Evolutionary conservation across 345 rosid genomes (phyloP).

Genomic region (Salix caprea): DNA sequence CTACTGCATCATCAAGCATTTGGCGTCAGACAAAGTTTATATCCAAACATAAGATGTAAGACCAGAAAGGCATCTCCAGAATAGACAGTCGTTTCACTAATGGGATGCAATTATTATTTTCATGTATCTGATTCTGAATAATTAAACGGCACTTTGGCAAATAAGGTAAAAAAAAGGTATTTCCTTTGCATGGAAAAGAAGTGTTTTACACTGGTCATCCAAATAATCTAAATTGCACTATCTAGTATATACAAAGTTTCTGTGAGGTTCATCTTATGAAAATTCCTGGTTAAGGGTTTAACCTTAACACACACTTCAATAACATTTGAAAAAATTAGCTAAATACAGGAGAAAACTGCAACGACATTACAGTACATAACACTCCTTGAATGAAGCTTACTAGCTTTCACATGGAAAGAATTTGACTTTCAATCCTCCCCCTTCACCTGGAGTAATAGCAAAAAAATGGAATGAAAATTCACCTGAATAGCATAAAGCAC

Average conservation of each 20-base stretch:
- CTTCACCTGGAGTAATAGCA: background rate
- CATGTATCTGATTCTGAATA: background rate
- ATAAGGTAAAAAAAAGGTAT: background rate
- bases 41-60: too few relatives aligned
- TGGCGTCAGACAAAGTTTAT: too few relatives aligned
- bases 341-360: background rate
- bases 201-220: background rate
- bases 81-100: background rate
- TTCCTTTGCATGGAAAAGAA: background rate
- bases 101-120: background rate
- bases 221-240: background rate
- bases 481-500: constrained; percentile 80
- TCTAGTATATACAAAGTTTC: background rate
- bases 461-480: constrained; percentile 25
- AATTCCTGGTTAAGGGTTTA: background rate
- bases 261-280: background rate
- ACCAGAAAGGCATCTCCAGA: too few relatives aligned
- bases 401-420: constrained; percentile 15
- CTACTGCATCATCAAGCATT: too few relatives aligned
- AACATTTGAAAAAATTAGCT: background rate
- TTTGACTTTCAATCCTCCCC: constrained; percentile 15
- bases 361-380: background rate
- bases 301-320: background rate
- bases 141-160: background rate
- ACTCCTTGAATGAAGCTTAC: background rate